Percentiles rank a stretch among this genome's conserved stretches.
These are phyloP conservation scores for Secale cereale DNA, from an alignment of 176 grass and related monocot species.

Conservation along the genomic window DNA sequence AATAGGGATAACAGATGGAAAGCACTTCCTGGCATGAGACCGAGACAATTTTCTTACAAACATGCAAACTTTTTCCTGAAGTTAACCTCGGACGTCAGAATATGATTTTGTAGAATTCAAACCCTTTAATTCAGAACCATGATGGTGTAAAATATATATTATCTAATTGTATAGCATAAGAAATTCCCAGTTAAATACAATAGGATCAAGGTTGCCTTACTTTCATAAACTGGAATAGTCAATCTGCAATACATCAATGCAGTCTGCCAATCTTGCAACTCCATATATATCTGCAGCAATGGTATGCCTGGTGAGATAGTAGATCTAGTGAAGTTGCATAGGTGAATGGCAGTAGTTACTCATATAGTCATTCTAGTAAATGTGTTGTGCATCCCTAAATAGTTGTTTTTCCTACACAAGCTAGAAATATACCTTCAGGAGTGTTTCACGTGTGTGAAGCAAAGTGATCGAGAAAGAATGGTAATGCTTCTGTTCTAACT, in stretches of 20 bases:
- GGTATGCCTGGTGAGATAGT: slow-evolving; percentile 1
- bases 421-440: slow-evolving; percentile 70
- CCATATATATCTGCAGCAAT: slow-evolving; percentile 72
- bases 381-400: neutral
- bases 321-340: neutral
- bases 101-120: neutral
- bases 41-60: slow-evolving; percentile 13
- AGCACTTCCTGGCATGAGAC: neutral
- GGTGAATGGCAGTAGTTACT: neutral
- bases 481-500: slow-evolving; percentile 52
- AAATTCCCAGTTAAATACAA: slow-evolving; percentile 16
- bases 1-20: neutral
- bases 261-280: slow-evolving; percentile 70
- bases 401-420: neutral
- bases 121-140: neutral
- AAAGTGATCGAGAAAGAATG: slow-evolving; percentile 67
- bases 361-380: neutral
- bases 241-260: slow-evolving; percentile 76
- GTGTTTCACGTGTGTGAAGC: slow-evolving; percentile 75
- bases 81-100: neutral
- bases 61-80: neutral
- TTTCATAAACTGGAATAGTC: slow-evolving; percentile 86
- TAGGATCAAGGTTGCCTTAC: slow-evolving; percentile 42
- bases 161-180: neutral
- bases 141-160: neutral